A percentile compares a stretch with the other conserved stretches of the same genome.
These are phyloP conservation scores for Nicotiana knightiana DNA, from an alignment of 257 asterid species.

Conservation along the genomic window DNA sequence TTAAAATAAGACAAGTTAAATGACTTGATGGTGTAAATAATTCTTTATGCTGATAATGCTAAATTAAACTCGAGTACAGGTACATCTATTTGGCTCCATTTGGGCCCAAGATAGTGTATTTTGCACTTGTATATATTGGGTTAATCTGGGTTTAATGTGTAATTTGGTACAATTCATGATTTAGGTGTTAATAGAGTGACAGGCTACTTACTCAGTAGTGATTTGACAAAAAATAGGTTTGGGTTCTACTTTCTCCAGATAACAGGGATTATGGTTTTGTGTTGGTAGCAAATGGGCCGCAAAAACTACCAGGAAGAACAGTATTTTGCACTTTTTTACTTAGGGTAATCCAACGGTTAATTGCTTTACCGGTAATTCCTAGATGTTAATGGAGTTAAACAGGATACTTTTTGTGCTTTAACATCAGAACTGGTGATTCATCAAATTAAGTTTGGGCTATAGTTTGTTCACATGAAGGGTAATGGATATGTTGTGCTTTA, in stretches of 20 bases:
- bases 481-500: not conserved
- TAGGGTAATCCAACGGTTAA: not conserved
- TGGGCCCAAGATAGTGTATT: not conserved
- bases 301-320: not conserved
- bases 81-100: not conserved
- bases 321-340: not conserved
- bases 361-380: not conserved
- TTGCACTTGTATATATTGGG: not conserved
- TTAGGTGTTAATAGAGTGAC: not conserved
- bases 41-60: too few relatives aligned
- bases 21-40: too few relatives aligned
- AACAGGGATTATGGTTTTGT: not conserved
- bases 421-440: not conserved
- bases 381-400: not conserved
- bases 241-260: not conserved
- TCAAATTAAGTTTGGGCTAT: not conserved
- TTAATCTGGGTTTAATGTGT: not conserved
- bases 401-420: not conserved
- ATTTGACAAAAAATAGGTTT: not conserved
- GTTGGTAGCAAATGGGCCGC: not conserved
- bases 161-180: not conserved
- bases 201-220: not conserved
- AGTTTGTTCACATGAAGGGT: not conserved
- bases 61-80: too few relatives aligned
- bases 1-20: too few relatives aligned